Conservation (phyloP, 148 eudicot genomes). For the Beta vulgaris region DNA sequence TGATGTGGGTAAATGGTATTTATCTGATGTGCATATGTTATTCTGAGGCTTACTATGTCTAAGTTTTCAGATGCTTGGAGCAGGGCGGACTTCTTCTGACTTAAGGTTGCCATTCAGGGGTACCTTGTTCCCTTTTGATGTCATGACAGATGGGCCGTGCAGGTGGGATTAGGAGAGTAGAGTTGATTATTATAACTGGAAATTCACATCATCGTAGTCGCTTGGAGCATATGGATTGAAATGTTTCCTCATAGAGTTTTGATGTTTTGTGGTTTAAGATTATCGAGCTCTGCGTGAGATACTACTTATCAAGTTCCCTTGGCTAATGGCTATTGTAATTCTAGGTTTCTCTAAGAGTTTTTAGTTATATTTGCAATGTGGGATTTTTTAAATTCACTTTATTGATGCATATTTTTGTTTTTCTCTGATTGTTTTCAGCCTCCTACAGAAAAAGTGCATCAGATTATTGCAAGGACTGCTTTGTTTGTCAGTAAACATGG, state of each 20-base stretch:
- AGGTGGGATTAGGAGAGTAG: constrained; percentile 93
- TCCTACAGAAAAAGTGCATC: constrained; percentile 86
- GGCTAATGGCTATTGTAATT: constrained; percentile 1
- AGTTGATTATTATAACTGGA: constrained; percentile 41
- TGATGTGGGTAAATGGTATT: constrained; percentile 47
- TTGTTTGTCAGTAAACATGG: constrained; percentile 82
- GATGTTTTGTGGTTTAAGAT: constrained; percentile 35
- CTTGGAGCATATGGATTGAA: constrained; percentile 52
- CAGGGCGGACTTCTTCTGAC: constrained; percentile 78
- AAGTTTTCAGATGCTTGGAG: constrained; percentile 99
- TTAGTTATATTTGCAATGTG: background rate
- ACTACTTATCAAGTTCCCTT: constrained; percentile 10
- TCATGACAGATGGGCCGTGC: constrained; percentile 75
- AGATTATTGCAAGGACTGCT: constrained; percentile 96
- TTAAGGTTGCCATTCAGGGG: constrained; percentile 85
- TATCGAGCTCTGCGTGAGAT: constrained; percentile 32
- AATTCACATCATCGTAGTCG: constrained; percentile 40
- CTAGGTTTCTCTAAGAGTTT: constrained; percentile 1
- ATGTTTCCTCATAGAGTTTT: constrained; percentile 38
- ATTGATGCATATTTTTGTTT: constrained; percentile 27
- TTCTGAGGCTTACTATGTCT: constrained; percentile 88
- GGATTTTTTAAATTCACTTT: background rate
- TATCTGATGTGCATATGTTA: constrained; percentile 53
- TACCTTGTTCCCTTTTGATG: constrained; percentile 93
- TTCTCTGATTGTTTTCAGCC: constrained; percentile 58